Evolutionary conservation across 2,329 filamentous ascomycete species (phyloP).

Genomic region (Penicillium sclerotiorum): DNA sequence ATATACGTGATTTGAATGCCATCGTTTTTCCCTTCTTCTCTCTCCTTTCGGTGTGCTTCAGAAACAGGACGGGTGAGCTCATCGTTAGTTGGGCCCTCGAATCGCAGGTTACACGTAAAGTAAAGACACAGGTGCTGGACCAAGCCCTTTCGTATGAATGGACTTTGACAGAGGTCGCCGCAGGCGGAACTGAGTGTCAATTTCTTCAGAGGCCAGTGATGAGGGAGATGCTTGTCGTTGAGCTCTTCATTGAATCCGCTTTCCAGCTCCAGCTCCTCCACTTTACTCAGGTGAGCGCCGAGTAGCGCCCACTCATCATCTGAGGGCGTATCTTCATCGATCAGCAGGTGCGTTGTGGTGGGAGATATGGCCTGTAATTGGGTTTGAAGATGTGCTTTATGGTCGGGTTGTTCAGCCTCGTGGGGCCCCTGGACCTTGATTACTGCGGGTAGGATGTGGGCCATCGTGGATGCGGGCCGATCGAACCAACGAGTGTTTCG

Average conservation of each 20-base stretch:
- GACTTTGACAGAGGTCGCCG: slow-evolving; percentile 19
- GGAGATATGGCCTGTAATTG: slow-evolving; percentile 23
- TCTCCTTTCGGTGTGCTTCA: slow-evolving; percentile 17
- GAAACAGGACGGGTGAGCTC: slow-evolving; percentile 13
- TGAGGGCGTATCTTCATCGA: slow-evolving; percentile 26
- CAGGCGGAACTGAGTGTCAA: slow-evolving; percentile 16
- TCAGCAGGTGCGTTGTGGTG: slow-evolving; percentile 14
- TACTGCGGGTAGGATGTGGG: neutral
- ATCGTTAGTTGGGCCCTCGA: slow-evolving; percentile 24
- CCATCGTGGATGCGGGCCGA: slow-evolving; percentile 6
- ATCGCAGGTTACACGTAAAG: slow-evolving; percentile 24
- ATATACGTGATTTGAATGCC: slow-evolving; percentile 17
- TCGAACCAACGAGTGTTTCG: no score
- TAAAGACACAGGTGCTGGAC: slow-evolving; percentile 24
- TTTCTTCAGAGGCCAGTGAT: slow-evolving; percentile 28
- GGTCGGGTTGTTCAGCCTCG: slow-evolving; percentile 4
- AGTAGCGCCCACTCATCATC: slow-evolving; percentile 28
- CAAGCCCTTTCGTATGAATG: slow-evolving; percentile 22
- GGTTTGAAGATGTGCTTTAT: slow-evolving; percentile 8
- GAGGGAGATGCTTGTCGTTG: slow-evolving; percentile 26
- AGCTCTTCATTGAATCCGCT: slow-evolving; percentile 26
- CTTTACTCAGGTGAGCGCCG: slow-evolving; percentile 22
- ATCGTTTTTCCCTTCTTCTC: slow-evolving; percentile 10
- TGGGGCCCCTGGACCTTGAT: slow-evolving; percentile 18
- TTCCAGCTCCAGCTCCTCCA: slow-evolving; percentile 22